These are phyloP conservation scores for Penicillium roqueforti DNA, from an alignment of 495 filamentous ascomycete species.

Conservation along the genomic window DNA sequence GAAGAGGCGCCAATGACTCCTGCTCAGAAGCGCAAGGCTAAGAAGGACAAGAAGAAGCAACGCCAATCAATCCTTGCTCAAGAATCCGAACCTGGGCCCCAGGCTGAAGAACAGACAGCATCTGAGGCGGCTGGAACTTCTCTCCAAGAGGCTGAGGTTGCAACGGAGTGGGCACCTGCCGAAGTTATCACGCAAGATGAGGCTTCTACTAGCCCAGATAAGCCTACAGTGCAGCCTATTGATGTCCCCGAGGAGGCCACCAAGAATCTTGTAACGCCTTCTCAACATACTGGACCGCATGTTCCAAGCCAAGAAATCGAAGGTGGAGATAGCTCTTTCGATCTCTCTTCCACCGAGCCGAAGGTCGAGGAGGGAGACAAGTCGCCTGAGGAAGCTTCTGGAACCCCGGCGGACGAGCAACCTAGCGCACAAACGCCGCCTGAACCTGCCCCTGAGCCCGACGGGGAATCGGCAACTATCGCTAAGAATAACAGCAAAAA, in stretches of 20 bases:
- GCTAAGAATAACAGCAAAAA: conserved; percentile 26
- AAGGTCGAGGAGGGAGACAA: not conserved
- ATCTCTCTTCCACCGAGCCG: not conserved
- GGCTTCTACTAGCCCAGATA: not conserved
- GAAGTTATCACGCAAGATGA: not conserved
- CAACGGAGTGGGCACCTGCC: not conserved
- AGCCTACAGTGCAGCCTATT: not conserved
- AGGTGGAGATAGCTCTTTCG: conserved; percentile 1
- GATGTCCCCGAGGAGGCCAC: not conserved
- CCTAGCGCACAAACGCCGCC: not conserved
- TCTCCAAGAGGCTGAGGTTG: not conserved
- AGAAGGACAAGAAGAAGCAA: conserved; percentile 35
- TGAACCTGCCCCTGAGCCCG: not conserved
- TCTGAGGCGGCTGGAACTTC: conserved; percentile 1
- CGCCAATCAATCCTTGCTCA: conserved; percentile 14
- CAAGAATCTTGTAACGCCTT: not conserved
- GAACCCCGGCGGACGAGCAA: not conserved
- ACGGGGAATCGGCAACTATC: not conserved
- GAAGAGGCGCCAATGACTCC: conserved; percentile 3
- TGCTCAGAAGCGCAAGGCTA: conserved; percentile 23
- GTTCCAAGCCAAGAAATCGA: not conserved
- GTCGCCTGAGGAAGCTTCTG: not conserved
- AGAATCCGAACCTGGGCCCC: conserved; percentile 9
- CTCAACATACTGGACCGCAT: not conserved
- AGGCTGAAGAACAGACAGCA: conserved; percentile 1